phyloP scores from a whole-genome alignment of 352 stramenopile genomes.

The Halophytophthora batemanensis region DNA sequence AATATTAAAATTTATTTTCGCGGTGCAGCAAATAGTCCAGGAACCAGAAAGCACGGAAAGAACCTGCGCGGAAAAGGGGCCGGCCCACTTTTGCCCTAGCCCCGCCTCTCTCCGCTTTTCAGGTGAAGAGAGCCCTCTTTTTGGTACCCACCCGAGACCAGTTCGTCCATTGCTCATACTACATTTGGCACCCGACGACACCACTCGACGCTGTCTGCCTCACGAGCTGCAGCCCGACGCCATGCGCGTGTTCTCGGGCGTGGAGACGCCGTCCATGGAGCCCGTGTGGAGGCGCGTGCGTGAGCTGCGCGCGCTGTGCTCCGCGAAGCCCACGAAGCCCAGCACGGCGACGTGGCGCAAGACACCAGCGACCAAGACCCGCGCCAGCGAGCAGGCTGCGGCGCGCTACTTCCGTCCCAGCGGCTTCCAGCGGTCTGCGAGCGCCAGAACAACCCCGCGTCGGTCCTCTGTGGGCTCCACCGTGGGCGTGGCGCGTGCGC shows the following conservation, averaged over 20 bases:
- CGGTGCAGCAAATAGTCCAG: no score
- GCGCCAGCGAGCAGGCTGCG: neutral
- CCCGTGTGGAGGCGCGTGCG: constrained; percentile 42
- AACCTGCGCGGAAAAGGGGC: neutral
- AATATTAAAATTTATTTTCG: no score
- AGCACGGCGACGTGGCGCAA: constrained; percentile 14
- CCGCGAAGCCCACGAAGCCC: constrained; percentile 12
- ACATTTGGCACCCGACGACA: no score
- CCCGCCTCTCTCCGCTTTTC: neutral
- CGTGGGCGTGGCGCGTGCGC: constrained; percentile 14
- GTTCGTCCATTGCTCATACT: no score
- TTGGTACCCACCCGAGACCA: no score
- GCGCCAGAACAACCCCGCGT: constrained; percentile 13
- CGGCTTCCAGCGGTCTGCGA: constrained; percentile 20
- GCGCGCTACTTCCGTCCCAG: constrained; percentile 21
- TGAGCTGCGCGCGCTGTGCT: constrained; percentile 30
- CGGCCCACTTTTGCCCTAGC: no score
- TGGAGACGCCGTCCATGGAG: constrained; percentile 29
- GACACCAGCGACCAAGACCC: constrained; percentile 13
- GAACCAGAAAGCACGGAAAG: neutral
- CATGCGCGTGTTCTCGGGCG: constrained; percentile 23
- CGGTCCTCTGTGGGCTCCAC: constrained; percentile 12
- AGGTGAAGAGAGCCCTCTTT: no score
- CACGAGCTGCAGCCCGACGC: no score
- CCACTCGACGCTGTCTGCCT: no score